These are phyloP conservation scores for Cladosporium sp. DNA, from an alignment of 2,329 filamentous ascomycete species.

Conservation along the genomic window DNA sequence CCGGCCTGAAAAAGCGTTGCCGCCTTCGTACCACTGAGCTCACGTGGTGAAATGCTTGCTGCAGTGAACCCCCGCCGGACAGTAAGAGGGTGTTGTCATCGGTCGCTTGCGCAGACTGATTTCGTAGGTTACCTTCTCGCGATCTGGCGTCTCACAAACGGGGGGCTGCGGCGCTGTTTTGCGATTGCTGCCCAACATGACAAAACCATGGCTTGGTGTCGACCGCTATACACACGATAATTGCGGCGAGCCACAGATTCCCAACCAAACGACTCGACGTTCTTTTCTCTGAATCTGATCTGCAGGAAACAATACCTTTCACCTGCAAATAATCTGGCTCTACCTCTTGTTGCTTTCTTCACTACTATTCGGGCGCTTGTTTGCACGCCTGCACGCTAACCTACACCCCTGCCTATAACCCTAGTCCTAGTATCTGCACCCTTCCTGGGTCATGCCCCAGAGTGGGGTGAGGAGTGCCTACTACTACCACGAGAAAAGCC, in stretches of 20 bases:
- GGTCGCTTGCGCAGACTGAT: constrained; percentile 6
- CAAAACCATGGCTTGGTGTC: not conserved
- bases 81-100: not conserved
- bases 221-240: not conserved
- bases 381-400: not conserved
- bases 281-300: no score
- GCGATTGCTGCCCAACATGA: constrained; percentile 9
- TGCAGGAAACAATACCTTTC: no score
- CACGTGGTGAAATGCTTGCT: constrained; percentile 3
- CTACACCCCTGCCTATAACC: not conserved
- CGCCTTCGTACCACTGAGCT: constrained; percentile 9
- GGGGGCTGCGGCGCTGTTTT: constrained; percentile 1
- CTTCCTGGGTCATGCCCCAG: constrained; percentile 4
- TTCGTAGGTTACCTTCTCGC: not conserved
- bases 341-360: no score
- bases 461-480: not conserved
- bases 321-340: no score
- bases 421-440: constrained; percentile 4
- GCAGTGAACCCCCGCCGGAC: not conserved
- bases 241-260: not conserved
- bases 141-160: not conserved
- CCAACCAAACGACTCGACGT: not conserved
- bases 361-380: not conserved
- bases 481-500: constrained; percentile 5
- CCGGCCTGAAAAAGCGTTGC: not conserved